Evolutionary conservation across 768 basidiomycete genomes (phyloP), one percentile per base, ranked within the genome.

Genomic region (Mycena olivaceomarginata): DNA sequence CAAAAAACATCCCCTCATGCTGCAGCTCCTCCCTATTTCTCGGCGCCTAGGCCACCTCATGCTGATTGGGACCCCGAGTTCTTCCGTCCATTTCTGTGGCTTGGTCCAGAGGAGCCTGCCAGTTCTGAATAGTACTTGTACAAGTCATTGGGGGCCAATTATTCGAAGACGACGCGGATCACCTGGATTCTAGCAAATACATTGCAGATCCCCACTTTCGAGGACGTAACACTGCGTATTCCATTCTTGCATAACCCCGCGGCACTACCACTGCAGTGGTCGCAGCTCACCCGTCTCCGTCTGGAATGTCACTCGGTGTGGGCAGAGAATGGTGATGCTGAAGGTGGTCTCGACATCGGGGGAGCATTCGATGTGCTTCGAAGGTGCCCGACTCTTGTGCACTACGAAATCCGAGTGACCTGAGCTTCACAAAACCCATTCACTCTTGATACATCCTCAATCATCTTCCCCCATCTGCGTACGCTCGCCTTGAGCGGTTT

Each of bases 31-130:
- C 10, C 5, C 15, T 37, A 43, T 62, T 22, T 48, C 66, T 40
- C 18, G 0, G 5, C 73, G 73, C 25, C 4, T 74, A 13, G 43
- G 45, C 6, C 45, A 46, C 45, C 45, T 67, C 25, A 13, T 7
- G 16, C 5, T 71, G 6, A 41, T 15, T 31, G 48, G 43, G n/a
- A n/a, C n/a, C n/a, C n/a, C n/a, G n/a, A n/a, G n/a, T n/a, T n/a
- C n/a, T n/a, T n/a, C n/a, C n/a, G n/a, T n/a, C n/a, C n/a, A n/a
- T n/a, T 74, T 15, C 46, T 75, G 1, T 22, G 18, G 8, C 62
- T 70, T 12, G 74, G 48, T 10, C 15, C 37, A 12, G 51, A 75
- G 12, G 12, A 51, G 70, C 16, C 40, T 75, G 1, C 62, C 74
- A 4, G 3, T 20, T 56, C 62, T 69, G 1, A 20, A n/a, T n/a